These are phyloP conservation scores for Fennellomyces sp. DNA, from an alignment of 371 early-diverging fungal genomes.

Conservation along the genomic window DNA sequence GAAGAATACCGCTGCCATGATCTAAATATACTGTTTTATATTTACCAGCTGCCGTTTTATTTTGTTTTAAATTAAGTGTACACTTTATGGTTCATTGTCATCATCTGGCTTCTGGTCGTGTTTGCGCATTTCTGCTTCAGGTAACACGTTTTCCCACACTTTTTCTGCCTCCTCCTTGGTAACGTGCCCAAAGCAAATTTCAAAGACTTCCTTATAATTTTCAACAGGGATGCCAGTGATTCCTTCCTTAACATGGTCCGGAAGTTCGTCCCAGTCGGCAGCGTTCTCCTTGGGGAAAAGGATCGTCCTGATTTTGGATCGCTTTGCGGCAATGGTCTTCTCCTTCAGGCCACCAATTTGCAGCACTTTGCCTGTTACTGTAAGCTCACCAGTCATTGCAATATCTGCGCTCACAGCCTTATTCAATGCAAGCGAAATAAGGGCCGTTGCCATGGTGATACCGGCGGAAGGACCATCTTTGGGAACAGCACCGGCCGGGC, in stretches of 20 bases:
- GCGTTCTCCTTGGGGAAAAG: slow-evolving; percentile 90
- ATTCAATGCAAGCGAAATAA: slow-evolving; percentile 87
- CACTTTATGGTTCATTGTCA: background rate
- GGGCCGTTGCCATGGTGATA: slow-evolving; percentile 93
- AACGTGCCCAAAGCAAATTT: slow-evolving; percentile 48
- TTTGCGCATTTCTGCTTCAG: slow-evolving; percentile 24
- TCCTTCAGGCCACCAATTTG: slow-evolving; percentile 98
- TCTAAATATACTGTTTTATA: background rate
- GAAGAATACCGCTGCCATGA: background rate
- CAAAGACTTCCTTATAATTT: slow-evolving; percentile 77
- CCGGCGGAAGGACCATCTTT: slow-evolving; percentile 98
- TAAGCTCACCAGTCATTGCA: slow-evolving; percentile 98
- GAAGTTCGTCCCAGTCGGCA: slow-evolving; percentile 95
- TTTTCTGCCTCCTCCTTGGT: slow-evolving; percentile 37
- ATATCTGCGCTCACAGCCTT: slow-evolving; percentile 76
- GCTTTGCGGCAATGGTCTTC: slow-evolving; percentile 96
- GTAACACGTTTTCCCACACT: slow-evolving; percentile 34
- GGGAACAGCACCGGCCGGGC: slow-evolving; percentile 97
- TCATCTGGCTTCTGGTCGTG: background rate
- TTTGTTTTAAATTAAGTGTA: background rate
- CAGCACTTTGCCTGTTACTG: slow-evolving; percentile 93
- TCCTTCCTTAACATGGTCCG: slow-evolving; percentile 89
- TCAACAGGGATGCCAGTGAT: slow-evolving; percentile 84
- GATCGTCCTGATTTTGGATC: slow-evolving; percentile 84
- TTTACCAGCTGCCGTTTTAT: background rate